Evolutionary conservation across 768 basidiomycete genomes (phyloP).

Genomic region (Lanmaoa pseudosensibilis): DNA sequence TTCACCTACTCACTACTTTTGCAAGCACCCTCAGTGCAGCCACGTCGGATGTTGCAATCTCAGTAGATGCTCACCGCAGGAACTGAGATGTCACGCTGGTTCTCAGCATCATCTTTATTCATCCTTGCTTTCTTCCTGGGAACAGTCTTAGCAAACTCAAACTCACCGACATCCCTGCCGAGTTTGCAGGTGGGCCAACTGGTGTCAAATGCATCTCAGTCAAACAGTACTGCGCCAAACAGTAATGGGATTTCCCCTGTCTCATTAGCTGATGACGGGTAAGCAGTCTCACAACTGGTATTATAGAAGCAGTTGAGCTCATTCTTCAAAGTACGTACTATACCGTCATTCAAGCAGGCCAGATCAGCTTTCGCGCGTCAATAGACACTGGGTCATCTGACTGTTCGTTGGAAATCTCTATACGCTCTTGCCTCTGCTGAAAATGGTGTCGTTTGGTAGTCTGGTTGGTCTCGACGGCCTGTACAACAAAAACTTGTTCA

Average conservation of each 20-base stretch:
- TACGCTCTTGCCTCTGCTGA: not conserved
- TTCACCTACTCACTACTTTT: not conserved
- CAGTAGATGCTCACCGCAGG: slow-evolving; percentile 9
- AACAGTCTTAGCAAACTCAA: slow-evolving; percentile 10
- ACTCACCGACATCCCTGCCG: slow-evolving; percentile 1
- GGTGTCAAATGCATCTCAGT: slow-evolving; percentile 13
- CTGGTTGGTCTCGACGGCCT: slow-evolving; percentile 69
- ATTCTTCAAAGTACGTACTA: slow-evolving; percentile 60
- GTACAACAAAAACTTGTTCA: slow-evolving; percentile 54
- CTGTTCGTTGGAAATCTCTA: slow-evolving; percentile 15
- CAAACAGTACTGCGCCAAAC: slow-evolving; percentile 27
- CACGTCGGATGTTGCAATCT: slow-evolving; percentile 22
- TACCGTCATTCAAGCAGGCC: slow-evolving; percentile 56
- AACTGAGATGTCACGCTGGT: slow-evolving; percentile 21
- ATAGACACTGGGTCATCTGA: slow-evolving; percentile 69
- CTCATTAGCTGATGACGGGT: slow-evolving; percentile 48
- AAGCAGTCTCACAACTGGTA: slow-evolving; percentile 36
- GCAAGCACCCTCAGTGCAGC: not conserved
- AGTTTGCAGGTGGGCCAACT: slow-evolving; percentile 13
- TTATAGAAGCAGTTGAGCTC: not conserved
- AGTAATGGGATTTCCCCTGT: slow-evolving; percentile 44
- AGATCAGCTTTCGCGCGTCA: slow-evolving; percentile 64
- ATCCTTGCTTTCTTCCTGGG: slow-evolving; percentile 11
- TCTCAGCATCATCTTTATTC: slow-evolving; percentile 9
- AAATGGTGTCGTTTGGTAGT: slow-evolving; percentile 40